phyloP scores from a whole-genome alignment of 73 alveolate genomes.

The Stentor roeselii region DNA sequence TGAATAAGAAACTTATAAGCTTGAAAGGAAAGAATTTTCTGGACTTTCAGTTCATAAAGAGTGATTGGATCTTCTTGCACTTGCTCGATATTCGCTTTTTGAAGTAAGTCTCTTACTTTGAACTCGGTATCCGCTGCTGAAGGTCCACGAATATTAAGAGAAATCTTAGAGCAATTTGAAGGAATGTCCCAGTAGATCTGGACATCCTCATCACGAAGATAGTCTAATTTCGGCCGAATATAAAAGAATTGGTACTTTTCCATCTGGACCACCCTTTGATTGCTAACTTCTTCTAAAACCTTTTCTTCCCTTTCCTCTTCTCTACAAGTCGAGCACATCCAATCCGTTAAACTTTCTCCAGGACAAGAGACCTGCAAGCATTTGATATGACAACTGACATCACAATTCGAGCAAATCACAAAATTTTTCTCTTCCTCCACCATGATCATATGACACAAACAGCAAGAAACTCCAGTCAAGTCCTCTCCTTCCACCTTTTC shows the following conservation, averaged over 20 bases:
- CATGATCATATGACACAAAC: slow-evolving; percentile 36
- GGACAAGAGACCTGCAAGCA: slow-evolving; percentile 48
- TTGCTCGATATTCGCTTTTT: background rate
- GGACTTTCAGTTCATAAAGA: background rate
- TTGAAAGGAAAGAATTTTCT: no score
- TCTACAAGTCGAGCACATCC: background rate
- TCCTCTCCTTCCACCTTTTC: no score
- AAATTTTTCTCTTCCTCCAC: slow-evolving; percentile 45
- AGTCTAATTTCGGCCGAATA: background rate
- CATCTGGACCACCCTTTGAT: background rate
- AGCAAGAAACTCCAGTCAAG: slow-evolving; percentile 41
- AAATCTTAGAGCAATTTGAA: no score
- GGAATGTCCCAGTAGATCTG: no score
- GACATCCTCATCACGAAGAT: slow-evolving; percentile 10
- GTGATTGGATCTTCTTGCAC: background rate
- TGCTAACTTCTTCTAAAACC: background rate
- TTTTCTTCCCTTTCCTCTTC: background rate
- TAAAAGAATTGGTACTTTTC: background rate
- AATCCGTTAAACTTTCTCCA: slow-evolving; percentile 32
- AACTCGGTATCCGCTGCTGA: no score
- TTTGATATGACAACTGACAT: slow-evolving; percentile 45
- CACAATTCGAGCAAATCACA: slow-evolving; percentile 47
- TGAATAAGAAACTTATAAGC: no score
- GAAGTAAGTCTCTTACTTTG: background rate
- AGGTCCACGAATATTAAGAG: no score